These are phyloP conservation scores for Penicillium atrosanguineum DNA, from an alignment of 495 filamentous ascomycete genomes.

Conservation along the genomic window DNA sequence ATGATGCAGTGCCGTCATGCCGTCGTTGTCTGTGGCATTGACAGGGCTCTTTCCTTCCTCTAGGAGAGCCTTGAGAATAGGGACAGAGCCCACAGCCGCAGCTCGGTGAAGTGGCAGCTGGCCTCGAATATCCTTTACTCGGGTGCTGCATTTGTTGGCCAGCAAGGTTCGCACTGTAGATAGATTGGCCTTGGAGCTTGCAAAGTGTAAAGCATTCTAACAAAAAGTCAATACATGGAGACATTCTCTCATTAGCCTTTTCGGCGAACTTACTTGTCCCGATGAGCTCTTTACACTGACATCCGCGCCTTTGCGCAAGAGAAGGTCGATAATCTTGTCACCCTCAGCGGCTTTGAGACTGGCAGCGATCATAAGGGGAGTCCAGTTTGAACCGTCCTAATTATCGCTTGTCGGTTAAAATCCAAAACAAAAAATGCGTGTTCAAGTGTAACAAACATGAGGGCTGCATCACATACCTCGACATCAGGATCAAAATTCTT, in stretches of 20 bases:
- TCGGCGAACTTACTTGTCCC: slow-evolving; percentile 49
- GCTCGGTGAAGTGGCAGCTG: slow-evolving; percentile 89
- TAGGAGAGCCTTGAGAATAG: slow-evolving; percentile 78
- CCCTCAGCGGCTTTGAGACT: slow-evolving; percentile 65
- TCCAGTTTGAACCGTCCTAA: slow-evolving; percentile 89
- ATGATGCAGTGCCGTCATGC: slow-evolving; percentile 88
- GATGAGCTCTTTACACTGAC: slow-evolving; percentile 72
- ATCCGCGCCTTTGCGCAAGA: slow-evolving; percentile 79
- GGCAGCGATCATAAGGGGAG: slow-evolving; percentile 88
- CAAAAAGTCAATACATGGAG: background rate
- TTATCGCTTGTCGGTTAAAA: background rate
- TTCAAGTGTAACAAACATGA: background rate
- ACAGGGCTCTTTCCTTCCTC: slow-evolving; percentile 73
- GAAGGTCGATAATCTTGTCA: slow-evolving; percentile 59
- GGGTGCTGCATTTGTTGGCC: slow-evolving; percentile 69
- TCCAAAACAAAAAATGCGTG: too few species aligned
- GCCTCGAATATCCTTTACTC: slow-evolving; percentile 79
- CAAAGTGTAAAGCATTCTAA: slow-evolving; percentile 85
- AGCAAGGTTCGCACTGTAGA: slow-evolving; percentile 77
- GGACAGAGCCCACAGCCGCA: slow-evolving; percentile 81
- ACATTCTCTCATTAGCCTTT: background rate
- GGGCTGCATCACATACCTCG: slow-evolving; percentile 46
- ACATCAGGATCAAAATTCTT: slow-evolving; percentile 86
- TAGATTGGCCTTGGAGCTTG: slow-evolving; percentile 83
- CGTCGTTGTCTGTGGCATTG: slow-evolving; percentile 81